phyloP scores from a whole-genome alignment of 805 yeast genomes.

The Scheffersomyces amazonensis region DNA sequence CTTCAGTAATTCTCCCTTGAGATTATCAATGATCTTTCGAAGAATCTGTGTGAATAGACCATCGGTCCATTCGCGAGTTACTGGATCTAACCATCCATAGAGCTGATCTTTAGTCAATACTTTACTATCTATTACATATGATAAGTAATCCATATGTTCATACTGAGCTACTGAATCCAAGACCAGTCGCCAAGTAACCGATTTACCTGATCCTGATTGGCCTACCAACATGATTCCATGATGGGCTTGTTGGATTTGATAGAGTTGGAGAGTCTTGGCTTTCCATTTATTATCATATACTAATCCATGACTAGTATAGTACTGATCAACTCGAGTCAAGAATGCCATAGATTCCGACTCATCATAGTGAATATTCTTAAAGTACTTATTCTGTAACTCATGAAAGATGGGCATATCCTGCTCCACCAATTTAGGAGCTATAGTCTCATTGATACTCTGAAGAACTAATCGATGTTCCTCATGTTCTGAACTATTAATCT shows the following conservation, averaged over 20 bases:
- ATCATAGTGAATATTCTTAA: slow-evolving; percentile 18
- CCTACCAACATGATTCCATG: slow-evolving; percentile 87
- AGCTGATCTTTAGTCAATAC: slow-evolving; percentile 62
- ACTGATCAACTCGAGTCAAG: slow-evolving; percentile 14
- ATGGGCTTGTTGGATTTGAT: slow-evolving; percentile 57
- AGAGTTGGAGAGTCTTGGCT: slow-evolving; percentile 57
- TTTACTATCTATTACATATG: slow-evolving; percentile 68
- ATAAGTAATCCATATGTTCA: slow-evolving; percentile 34
- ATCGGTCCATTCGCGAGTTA: slow-evolving; percentile 91
- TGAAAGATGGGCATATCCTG: slow-evolving; percentile 48
- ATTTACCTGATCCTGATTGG: slow-evolving; percentile 70
- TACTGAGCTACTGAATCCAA: slow-evolving; percentile 39
- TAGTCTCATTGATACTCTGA: slow-evolving; percentile 55
- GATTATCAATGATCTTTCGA: slow-evolving; percentile 52
- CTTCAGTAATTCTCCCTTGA: slow-evolving; percentile 56
- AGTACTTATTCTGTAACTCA: slow-evolving; percentile 16
- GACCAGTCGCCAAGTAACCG: slow-evolving; percentile 50
- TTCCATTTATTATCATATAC: slow-evolving; percentile 42
- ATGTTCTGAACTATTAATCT: neutral
- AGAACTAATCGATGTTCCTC: slow-evolving; percentile 36
- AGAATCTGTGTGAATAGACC: slow-evolving; percentile 74
- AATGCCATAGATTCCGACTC: slow-evolving; percentile 23
- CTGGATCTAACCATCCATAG: slow-evolving; percentile 67
- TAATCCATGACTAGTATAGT: slow-evolving; percentile 31
- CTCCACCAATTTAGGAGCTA: slow-evolving; percentile 64